Evolutionary conservation across 75 land plant species (phyloP), one percentile per base, ranked within the genome.

Genomic region (Pinus taeda): DNA sequence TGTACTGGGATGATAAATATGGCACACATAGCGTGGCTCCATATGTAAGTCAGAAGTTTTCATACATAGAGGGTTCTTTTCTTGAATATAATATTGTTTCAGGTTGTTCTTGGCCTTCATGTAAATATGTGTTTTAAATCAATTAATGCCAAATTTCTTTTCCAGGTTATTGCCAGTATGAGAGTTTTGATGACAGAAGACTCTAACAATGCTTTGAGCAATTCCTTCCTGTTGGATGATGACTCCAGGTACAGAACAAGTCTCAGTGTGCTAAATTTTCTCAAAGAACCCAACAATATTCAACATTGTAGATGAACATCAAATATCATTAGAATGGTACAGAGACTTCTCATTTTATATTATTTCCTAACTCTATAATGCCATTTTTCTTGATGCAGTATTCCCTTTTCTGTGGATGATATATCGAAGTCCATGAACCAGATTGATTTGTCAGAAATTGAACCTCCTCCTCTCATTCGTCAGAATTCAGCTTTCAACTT

Each of bases 1-100:
- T 97, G 99, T 97, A 97, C 74, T 97, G 98, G 97, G 92, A 90
- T 85, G 92, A 90, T 71, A 90, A 90, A 66, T 90, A 90, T 81
- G 85, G 92, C 26, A 90, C 92, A 9, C 98, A 94, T 80, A 97
- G 98, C 81, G 98, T 97, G 13, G 94, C 99, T 21, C 88, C 83
- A 74, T 98, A 97, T 92, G 99, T 81, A 79, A 77, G 82, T 76
- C 71, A 8, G 4, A 22, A 57, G 12, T 49, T 49, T 9, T 49
- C 55, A 49, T 49, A 49, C 1, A 9, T 73, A 14, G 36, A 71
- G 33, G 15, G 36, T 20, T 20, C 7, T 69, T 39, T 42, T 69
- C 45, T n/a, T n/a, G 49, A 69, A 69, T 69, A 42, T 45, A 42
- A 3, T 7, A 13, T n/a, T 17, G 39, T 20, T 69, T 67, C 42